Evolutionary conservation across 176 grass and related monocot genomes (phyloP).

Genomic region (Carex kokanica): DNA sequence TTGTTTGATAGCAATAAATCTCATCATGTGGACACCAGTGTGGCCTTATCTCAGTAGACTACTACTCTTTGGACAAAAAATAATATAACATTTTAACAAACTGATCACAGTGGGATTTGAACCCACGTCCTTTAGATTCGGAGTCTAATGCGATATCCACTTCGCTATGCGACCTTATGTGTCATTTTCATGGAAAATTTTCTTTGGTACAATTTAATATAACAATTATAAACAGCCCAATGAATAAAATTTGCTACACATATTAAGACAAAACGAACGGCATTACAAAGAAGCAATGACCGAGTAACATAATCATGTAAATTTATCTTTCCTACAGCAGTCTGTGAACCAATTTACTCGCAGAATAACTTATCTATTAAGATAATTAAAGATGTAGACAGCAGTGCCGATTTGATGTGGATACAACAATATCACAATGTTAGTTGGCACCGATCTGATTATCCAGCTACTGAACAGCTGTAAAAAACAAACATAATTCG

Average conservation of each 20-base stretch:
- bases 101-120: conserved; percentile 97
- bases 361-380: not conserved
- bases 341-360: not conserved
- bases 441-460: not conserved
- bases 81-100: not conserved
- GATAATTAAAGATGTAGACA: not conserved
- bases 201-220: not conserved
- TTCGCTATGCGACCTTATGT: conserved; percentile 82
- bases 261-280: not conserved
- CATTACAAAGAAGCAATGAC: not conserved
- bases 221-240: not conserved
- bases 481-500: not conserved
- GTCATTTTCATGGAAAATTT: not conserved
- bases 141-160: conserved; percentile 99
- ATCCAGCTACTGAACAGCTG: not conserved
- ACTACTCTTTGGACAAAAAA: not conserved
- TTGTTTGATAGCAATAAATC: conserved; percentile 33
- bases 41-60: conserved; percentile 28
- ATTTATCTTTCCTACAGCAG: not conserved
- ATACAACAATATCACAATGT: not conserved
- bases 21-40: conserved; percentile 9
- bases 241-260: not conserved
- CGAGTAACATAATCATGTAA: not conserved
- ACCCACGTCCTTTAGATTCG: conserved; percentile 99
- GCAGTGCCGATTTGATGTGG: not conserved